These are phyloP conservation scores for Pestalotiopsis sp. DNA, from an alignment of 2,329 filamentous ascomycete species.

Conservation along the genomic window DNA sequence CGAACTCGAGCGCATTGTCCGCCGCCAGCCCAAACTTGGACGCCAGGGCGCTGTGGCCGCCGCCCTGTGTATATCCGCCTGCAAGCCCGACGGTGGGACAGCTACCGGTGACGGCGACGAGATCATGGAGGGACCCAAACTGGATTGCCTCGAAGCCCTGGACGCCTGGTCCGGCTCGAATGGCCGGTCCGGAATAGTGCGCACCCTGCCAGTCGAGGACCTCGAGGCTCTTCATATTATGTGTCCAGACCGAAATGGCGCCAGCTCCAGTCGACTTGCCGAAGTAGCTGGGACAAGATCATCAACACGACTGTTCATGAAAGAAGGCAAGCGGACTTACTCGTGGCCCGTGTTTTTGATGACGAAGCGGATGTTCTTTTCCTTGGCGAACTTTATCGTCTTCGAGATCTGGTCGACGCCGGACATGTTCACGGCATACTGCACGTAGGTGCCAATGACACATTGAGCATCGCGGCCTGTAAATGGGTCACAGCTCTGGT, in stretches of 20 bases:
- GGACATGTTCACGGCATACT: slow-evolving; percentile 30
- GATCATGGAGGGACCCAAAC: slow-evolving; percentile 21
- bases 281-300: slow-evolving; percentile 34
- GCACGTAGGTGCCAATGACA: slow-evolving; percentile 36
- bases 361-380: slow-evolving; percentile 19
- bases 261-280: slow-evolving; percentile 36
- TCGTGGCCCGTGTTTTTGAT: slow-evolving; percentile 45
- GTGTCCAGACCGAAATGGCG: slow-evolving; percentile 32
- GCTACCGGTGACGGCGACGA: slow-evolving; percentile 41
- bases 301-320: slow-evolving; percentile 36
- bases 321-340: slow-evolving; percentile 41
- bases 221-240: slow-evolving; percentile 31
- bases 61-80: slow-evolving; percentile 51
- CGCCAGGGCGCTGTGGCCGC: slow-evolving; percentile 41
- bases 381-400: slow-evolving; percentile 22
- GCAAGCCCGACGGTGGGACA: slow-evolving; percentile 40
- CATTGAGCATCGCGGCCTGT: slow-evolving; percentile 39
- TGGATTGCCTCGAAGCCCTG: slow-evolving; percentile 22
- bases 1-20: slow-evolving; percentile 39
- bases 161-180: slow-evolving; percentile 27
- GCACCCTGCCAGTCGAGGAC: slow-evolving; percentile 21
- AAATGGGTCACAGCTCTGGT: slow-evolving; percentile 33
- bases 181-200: slow-evolving; percentile 25
- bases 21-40: slow-evolving; percentile 46
- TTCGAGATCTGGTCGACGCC: slow-evolving; percentile 21